Evolutionary conservation across 2,329 filamentous ascomycete genomes (phyloP), one percentile per base, ranked within the genome.

Genomic region (Stachybotrys echinatus): DNA sequence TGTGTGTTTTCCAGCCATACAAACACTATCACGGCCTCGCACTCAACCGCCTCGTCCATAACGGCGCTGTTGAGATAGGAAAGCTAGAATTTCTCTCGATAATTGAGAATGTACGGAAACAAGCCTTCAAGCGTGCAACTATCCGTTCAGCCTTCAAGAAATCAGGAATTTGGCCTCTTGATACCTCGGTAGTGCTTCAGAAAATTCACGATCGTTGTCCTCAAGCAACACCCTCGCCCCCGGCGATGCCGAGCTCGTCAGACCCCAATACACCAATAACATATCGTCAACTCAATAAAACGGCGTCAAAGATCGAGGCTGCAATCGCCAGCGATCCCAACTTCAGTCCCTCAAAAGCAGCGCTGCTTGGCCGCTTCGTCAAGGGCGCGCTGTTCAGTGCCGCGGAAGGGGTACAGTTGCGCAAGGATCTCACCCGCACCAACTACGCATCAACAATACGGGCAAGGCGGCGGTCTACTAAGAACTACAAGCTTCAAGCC

Each of bases 211-310:
- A 6, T 14, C 42, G 20, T 20, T 5, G 22, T 20, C 12, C 20
- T 12, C 14, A 20, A 14, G 7, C 18, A 43, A 43, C 42, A 20
- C 21, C 42, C 12, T 43, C 42, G 42, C 42, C 42, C 7, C 42
- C 42, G 18, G 7, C 42, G 21, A 18, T 21, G 7, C 18, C 19
- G 14, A 18, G 6, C 14, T 43, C 42, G 7, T 43, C 42, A 21
- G 20, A 43, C 42, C 42, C 42, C n/a, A 43, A 20, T 14, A 43
- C 42, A 23, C 42, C 42, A 22, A 43, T 19, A 22, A 43, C 42
- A 20, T 43, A 43, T 22, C 42, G 42, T 43, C 42, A 43, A 43
- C 42, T 43, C 42, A 43, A 43, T 22, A 21, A 23, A 22, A 43
- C 42, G 7, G 42, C 42, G 5, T 21, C 18, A 12, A 43, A 43